phyloP scores from a whole-genome alignment of 768 basidiomycete genomes.

The Mycena crocata region DNA sequence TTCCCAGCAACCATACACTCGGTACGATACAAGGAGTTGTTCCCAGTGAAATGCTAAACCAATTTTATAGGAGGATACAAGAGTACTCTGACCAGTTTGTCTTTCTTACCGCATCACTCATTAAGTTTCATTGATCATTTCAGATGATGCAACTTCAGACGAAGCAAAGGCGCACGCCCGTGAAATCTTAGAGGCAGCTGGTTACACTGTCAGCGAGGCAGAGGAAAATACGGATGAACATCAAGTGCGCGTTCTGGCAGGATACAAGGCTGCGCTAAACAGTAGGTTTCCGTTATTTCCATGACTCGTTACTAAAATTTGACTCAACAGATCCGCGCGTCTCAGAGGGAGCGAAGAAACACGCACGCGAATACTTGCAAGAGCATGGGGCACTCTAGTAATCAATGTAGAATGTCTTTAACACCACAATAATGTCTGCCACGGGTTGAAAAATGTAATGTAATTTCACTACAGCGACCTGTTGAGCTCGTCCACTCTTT shows the following conservation, averaged over 20 bases:
- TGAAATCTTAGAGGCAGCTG: slow-evolving; percentile 62
- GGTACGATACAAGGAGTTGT: background rate
- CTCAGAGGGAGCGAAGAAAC: slow-evolving; percentile 60
- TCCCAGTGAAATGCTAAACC: background rate
- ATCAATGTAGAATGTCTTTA: background rate
- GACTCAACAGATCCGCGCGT: slow-evolving; percentile 55
- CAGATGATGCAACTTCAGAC: slow-evolving; percentile 58
- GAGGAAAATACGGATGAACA: slow-evolving; percentile 47
- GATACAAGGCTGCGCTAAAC: slow-evolving; percentile 66
- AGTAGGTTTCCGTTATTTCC: slow-evolving; percentile 48
- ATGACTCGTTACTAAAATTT: background rate
- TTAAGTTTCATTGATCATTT: background rate
- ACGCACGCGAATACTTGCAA: slow-evolving; percentile 55
- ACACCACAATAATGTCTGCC: background rate
- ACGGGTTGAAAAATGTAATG: background rate
- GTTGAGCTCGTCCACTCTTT: slow-evolving; percentile 55
- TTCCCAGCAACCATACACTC: background rate
- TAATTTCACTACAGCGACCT: slow-evolving; percentile 26
- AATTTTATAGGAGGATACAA: slow-evolving; percentile 57
- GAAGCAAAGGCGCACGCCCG: slow-evolving; percentile 66
- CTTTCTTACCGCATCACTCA: background rate
- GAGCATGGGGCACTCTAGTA: slow-evolving; percentile 38
- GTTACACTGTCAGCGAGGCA: slow-evolving; percentile 45
- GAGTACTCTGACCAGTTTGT: slow-evolving; percentile 58
- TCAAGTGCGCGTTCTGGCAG: slow-evolving; percentile 59